Evolutionary conservation across 768 basidiomycete species (phyloP), one percentile per base, ranked within the genome.

Genomic region (Naganishia vaughanmartiniae): DNA sequence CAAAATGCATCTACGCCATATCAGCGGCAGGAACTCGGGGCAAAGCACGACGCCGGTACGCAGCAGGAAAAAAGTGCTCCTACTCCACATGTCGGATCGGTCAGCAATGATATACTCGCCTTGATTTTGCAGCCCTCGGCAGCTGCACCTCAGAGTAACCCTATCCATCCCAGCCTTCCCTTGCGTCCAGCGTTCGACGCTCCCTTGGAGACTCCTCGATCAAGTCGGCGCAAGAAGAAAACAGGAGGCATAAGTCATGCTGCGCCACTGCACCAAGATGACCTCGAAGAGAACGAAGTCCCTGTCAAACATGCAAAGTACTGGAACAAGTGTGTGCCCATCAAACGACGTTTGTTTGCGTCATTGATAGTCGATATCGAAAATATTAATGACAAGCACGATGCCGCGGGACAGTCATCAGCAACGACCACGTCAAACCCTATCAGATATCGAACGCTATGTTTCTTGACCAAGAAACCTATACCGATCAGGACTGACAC

Each of bases 301-400:
- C 24, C 46, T n/a, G 42, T 63, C 39, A 42, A 45, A 36, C 60
- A 63, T n/a, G 39, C 60, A 11, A 21, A 39, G 15, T 63, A 21
- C 60, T 63, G 60, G 60, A 39, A 28, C 26, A 26, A 45, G 28
- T 63, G 60, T 30, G 10, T 34, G 39, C 60, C 60, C 10, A 24
- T 34, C 4, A 34, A 45, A 63, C 60, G 34, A 14, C 34, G 15
- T 45, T 14, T 63, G 12, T 63, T 46, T 24, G 26, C 60, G 60
- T 63, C 60, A 15, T 19, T 63, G 36, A 45, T 63, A 6, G 60
- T 63, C 28, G 42, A 63, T n/a, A 63, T 63, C 60, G 12, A 17
- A 26, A 63, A 45, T n/a, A 15, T 30, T 3, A 26, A 39, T 21
- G 60, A 45, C 11, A 42, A 51, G 14, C 46, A 46, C 14, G 46